Evolutionary conservation across 169 alveolate species (phyloP).

Genomic region (Eimeria nieschulzi): DNA sequence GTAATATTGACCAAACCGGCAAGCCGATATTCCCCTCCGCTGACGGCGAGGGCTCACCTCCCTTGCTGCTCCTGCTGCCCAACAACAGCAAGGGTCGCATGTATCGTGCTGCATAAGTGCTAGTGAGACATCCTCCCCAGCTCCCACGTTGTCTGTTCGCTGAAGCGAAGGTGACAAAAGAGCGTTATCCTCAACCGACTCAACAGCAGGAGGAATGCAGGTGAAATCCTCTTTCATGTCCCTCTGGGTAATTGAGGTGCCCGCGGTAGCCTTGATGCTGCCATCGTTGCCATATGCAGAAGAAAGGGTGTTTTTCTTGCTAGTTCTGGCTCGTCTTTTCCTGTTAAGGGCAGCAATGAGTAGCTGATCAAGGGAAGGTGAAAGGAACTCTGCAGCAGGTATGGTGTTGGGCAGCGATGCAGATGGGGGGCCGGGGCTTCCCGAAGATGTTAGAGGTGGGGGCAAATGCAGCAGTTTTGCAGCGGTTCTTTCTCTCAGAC

Average conservation of each 20-base stretch:
- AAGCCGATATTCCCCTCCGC: slow-evolving; percentile 23
- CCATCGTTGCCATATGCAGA: not conserved
- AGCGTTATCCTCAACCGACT: not conserved
- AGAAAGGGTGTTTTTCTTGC: not conserved
- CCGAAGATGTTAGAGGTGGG: slow-evolving; percentile 56
- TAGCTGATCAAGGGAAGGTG: slow-evolving; percentile 47
- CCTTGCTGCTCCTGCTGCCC: not conserved
- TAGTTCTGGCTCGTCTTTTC: not conserved
- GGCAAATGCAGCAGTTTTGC: slow-evolving; percentile 72
- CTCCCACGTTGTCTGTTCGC: slow-evolving; percentile 2
- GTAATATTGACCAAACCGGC: slow-evolving; percentile 37
- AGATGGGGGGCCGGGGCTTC: slow-evolving; percentile 32
- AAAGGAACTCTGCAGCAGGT: slow-evolving; percentile 59
- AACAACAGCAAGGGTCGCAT: slow-evolving; percentile 26
- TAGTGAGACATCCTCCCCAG: not conserved
- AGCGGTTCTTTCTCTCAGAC: slow-evolving; percentile 71
- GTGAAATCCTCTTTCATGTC: not conserved
- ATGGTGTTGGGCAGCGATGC: slow-evolving; percentile 50
- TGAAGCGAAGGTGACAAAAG: not conserved
- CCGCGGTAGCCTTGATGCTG: not conserved
- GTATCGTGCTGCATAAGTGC: slow-evolving; percentile 37
- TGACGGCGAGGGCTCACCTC: slow-evolving; percentile 15
- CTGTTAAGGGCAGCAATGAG: slow-evolving; percentile 7
- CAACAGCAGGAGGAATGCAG: not conserved
- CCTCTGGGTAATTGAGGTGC: not conserved